Conservation (phyloP, 2,329 filamentous ascomycete genomes). For the Fusarium sp. region DNA sequence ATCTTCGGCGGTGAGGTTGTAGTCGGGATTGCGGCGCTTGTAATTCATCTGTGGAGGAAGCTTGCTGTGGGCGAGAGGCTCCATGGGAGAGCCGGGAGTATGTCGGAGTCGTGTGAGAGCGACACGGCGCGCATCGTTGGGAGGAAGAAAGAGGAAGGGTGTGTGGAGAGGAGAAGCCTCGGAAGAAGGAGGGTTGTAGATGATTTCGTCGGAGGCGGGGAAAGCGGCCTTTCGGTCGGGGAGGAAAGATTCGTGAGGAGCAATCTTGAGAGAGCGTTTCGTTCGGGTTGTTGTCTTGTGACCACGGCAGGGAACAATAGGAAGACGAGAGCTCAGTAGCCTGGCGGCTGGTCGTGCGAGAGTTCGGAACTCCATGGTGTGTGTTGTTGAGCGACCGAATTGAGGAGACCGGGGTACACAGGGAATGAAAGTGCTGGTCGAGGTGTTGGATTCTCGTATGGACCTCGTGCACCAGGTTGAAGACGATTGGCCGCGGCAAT, state of each 20-base stretch:
- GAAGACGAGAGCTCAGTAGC: slow-evolving; percentile 48
- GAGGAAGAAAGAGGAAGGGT: slow-evolving; percentile 74
- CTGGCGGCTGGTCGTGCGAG: slow-evolving; percentile 52
- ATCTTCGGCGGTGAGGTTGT: slow-evolving; percentile 66
- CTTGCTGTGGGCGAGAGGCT: slow-evolving; percentile 36
- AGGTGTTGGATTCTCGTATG: slow-evolving; percentile 5
- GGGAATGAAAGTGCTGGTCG: not conserved
- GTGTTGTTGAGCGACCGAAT: slow-evolving; percentile 14
- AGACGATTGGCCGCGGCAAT: slow-evolving; percentile 43
- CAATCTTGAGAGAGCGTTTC: slow-evolving; percentile 68
- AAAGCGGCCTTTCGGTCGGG: slow-evolving; percentile 50
- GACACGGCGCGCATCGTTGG: slow-evolving; percentile 64
- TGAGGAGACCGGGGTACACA: not conserved
- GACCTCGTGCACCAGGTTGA: slow-evolving; percentile 34
- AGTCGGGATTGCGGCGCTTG: slow-evolving; percentile 53
- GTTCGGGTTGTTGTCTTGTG: slow-evolving; percentile 66
- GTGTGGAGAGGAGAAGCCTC: slow-evolving; percentile 71
- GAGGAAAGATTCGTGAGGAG: slow-evolving; percentile 71
- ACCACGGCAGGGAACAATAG: slow-evolving; percentile 52
- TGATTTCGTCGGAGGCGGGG: slow-evolving; percentile 55
- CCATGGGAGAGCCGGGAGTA: slow-evolving; percentile 43
- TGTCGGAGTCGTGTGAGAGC: slow-evolving; percentile 60
- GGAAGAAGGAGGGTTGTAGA: slow-evolving; percentile 69
- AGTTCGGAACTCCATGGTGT: slow-evolving; percentile 52
- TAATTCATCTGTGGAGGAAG: slow-evolving; percentile 53